Base-by-base conservation (phyloP, 2,329 filamentous ascomycete species). In the Phialophora verrucosa region DNA sequence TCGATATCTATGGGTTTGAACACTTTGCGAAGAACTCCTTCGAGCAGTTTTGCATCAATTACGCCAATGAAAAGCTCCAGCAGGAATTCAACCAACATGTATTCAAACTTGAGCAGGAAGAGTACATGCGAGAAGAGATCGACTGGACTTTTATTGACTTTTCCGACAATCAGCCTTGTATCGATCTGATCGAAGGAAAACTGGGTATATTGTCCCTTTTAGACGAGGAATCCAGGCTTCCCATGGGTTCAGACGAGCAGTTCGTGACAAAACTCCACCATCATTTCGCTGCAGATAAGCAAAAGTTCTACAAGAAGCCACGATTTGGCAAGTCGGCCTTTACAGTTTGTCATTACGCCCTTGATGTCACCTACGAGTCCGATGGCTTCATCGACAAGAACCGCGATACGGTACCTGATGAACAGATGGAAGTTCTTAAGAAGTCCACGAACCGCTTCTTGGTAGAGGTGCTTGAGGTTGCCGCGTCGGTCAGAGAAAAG, bases 61-160 rank as follows among this genome's bases (percentile, higher is more conserved):
- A 99, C 76, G 95, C 95, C 80, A 99, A 99, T 79, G 95, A 99
- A 81, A 99, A 99, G 81, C 83, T 99, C 62, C 95, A 99, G 78
- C 95, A 99, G 78, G 94, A 98, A 78, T 99, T 99, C 84, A 99
- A 99, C 80, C 92, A 96, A 77, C 95, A 99, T 76, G 95, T 99
- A 42, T 99, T 99, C 87, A 97, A 98, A 80, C 87, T 99, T 25
- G 95, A 99, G 78, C 95, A 99, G 78, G 95, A 99, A 77, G 95
- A 99, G 79, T 99, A 99, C 77, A 86, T 97, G 49, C 88, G 90
- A 63, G 95, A 99, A 80, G 85, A 98, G 81, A 99, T 99, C 71
- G 93, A 98, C 80, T 99, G 95, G 95, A 97, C 91, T 10, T 99
- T 99, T 77, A 99, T 99, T 77, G 95, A 99, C 77, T 99, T 99